These are phyloP conservation scores for Trichothecium sympodiale DNA, from an alignment of 2,329 filamentous ascomycete species.

Conservation along the genomic window DNA sequence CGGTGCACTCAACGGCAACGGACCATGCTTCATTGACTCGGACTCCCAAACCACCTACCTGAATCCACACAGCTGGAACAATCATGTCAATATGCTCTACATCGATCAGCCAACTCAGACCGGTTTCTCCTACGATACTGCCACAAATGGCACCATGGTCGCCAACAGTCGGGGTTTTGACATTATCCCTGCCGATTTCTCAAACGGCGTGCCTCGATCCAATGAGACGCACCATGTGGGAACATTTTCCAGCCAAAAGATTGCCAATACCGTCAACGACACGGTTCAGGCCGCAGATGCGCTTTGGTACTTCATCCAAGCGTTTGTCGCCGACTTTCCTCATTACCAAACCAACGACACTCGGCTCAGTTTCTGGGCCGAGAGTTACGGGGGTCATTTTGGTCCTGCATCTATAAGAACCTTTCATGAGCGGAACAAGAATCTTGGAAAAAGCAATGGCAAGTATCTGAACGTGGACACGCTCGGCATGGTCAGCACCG, in stretches of 20 bases:
- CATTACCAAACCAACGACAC: background rate
- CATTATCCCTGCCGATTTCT: no score
- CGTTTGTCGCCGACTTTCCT: no score
- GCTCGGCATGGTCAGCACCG: constrained; percentile 57
- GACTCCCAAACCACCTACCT: constrained; percentile 39
- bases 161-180: no score
- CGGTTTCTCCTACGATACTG: constrained; percentile 9
- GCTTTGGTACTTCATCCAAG: no score
- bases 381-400: constrained; percentile 6
- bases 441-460: constrained; percentile 17
- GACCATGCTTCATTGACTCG: constrained; percentile 33
- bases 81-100: constrained; percentile 11
- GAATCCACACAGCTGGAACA: constrained; percentile 26
- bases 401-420: constrained; percentile 2
- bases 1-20: constrained; percentile 46
- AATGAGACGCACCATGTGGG: no score
- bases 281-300: no score
- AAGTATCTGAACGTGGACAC: constrained; percentile 41
- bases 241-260: no score
- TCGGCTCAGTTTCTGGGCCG: background rate
- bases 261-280: background rate
- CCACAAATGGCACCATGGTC: constrained; percentile 55
- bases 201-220: no score
- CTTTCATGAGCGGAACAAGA: constrained; percentile 5
- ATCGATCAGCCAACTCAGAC: constrained; percentile 11